Base-by-base conservation (phyloP, 2,329 filamentous ascomycete species). In the Aspergillus sp. region DNA sequence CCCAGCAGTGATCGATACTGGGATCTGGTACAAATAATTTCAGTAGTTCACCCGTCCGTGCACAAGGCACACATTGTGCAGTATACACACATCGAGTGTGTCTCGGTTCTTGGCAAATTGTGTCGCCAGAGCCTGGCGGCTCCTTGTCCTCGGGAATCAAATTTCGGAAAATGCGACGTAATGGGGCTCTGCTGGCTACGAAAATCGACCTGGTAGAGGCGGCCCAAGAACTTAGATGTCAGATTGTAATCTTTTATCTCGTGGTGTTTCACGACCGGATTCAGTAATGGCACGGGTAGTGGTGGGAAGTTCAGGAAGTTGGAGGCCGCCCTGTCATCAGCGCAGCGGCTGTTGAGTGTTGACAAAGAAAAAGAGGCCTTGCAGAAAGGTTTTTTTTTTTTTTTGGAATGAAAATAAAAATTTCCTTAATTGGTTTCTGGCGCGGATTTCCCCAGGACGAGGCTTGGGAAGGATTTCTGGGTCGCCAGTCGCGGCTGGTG, bases 401-500 rank as follows among this genome's bases (percentile, higher is more conserved):
- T 7, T 6, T 24, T 7, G 22, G 7, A 24, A 24, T 6, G 22
- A 24, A 24, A 24, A 24, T 24, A 4, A 5, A 24, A 24, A 24
- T 24, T 9, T 6, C 5, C 15, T 30, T 19, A 11, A 47, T 47
- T 22, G 6, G 15, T 33, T 48, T 48, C 45, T 48, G 45, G 33
- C 45, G n/a, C 27, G 27, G 27, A 33, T 27, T 47, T 11, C n/a
- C 50, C 24, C 15, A 33, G 17, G 27, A 34, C 41, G 20, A 52
- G 42, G 22, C 33, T 39, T 34, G 34, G 19, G 48, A 17, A 41
- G 33, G 45, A 62, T 61, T 64, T 61, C 52, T 45, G 46, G 34
- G 53, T 63, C 64, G 64, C 63, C 61, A 66, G 61, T 63, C 60
- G 64, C 64, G 64, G 64, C 64, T 66, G 59, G 58, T 59, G 54